Evolutionary conservation across 2,329 filamentous ascomycete genomes (phyloP).

Genomic region (Botrytis deweyae): DNA sequence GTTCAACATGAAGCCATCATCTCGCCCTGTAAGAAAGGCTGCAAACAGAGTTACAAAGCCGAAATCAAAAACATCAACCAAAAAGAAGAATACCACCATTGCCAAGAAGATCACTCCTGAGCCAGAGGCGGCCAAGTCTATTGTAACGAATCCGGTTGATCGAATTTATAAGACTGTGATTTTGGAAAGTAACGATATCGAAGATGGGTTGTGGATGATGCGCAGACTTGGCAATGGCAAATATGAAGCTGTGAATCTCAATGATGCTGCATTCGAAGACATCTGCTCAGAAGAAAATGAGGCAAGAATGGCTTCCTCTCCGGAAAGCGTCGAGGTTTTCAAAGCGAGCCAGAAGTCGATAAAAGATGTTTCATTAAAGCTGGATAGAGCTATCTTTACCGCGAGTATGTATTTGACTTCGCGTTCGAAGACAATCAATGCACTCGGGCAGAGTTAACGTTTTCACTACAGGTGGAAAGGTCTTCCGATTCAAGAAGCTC

Average conservation of each 20-base stretch:
- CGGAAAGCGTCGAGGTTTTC: slow-evolving; percentile 17
- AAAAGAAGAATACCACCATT: neutral
- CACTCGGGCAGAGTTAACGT: neutral
- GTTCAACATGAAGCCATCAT: slow-evolving; percentile 1
- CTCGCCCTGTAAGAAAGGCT: neutral
- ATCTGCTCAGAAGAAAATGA: slow-evolving; percentile 28
- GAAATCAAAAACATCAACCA: neutral
- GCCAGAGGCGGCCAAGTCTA: neutral
- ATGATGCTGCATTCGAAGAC: slow-evolving; percentile 7
- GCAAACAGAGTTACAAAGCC: neutral
- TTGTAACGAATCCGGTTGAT: slow-evolving; percentile 5
- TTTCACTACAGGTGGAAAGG: slow-evolving; percentile 17
- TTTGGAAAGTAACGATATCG: slow-evolving; percentile 22
- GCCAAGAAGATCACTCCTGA: neutral
- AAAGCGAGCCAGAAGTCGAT: slow-evolving; percentile 22
- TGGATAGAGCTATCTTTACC: slow-evolving; percentile 24
- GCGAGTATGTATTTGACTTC: slow-evolving; percentile 23
- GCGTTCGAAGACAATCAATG: neutral
- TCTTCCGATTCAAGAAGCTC: slow-evolving; percentile 29
- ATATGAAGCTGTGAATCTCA: slow-evolving; percentile 29
- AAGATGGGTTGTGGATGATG: slow-evolving; percentile 29
- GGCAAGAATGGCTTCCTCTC: slow-evolving; percentile 18
- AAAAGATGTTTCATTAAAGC: slow-evolving; percentile 21
- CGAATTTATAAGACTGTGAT: slow-evolving; percentile 25
- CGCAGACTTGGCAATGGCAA: slow-evolving; percentile 25